Percentiles rank a stretch among this genome's conserved stretches.
Evolutionary conservation across 257 asterid species (phyloP).

Genomic region (Plantago elongata): DNA sequence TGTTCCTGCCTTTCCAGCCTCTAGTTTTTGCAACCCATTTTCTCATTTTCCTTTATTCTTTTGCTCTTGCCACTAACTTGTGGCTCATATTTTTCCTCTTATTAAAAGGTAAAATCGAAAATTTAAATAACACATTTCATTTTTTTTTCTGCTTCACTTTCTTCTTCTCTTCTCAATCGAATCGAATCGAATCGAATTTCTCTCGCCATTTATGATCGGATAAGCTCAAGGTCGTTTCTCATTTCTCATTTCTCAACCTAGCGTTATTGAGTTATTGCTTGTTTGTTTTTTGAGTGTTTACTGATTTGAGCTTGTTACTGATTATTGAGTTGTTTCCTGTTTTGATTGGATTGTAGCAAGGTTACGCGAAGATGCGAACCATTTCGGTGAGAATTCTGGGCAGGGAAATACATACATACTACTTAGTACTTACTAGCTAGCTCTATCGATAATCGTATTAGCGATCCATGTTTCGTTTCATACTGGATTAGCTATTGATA

Average conservation of each 20-base stretch:
- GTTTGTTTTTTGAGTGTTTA: background rate
- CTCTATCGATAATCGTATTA: background rate
- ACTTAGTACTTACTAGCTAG: background rate
- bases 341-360: slow-evolving; percentile 36
- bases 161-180: slow-evolving; percentile 20
- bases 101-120: slow-evolving; percentile 11
- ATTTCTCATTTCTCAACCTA: background rate
- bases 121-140: slow-evolving; percentile 21
- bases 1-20: slow-evolving; percentile 44
- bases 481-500: too few relatives aligned
- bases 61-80: slow-evolving; percentile 28
- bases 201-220: background rate
- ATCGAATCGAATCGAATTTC: slow-evolving; percentile 22
- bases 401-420: background rate
- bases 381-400: slow-evolving; percentile 45
- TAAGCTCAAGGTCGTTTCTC: background rate
- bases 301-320: slow-evolving; percentile 32
- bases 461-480: slow-evolving; percentile 10
- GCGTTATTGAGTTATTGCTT: too few relatives aligned
- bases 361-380: slow-evolving; percentile 45
- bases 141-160: background rate
- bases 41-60: slow-evolving; percentile 7
- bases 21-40: slow-evolving; percentile 37
- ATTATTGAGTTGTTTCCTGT: slow-evolving; percentile 12
- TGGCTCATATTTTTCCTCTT: slow-evolving; percentile 66